Percentiles rank a stretch among this genome's conserved stretches.
phyloP scores from a whole-genome alignment of 2,329 filamentous ascomycete genomes.

The Hymenoscyphus infarciens region DNA sequence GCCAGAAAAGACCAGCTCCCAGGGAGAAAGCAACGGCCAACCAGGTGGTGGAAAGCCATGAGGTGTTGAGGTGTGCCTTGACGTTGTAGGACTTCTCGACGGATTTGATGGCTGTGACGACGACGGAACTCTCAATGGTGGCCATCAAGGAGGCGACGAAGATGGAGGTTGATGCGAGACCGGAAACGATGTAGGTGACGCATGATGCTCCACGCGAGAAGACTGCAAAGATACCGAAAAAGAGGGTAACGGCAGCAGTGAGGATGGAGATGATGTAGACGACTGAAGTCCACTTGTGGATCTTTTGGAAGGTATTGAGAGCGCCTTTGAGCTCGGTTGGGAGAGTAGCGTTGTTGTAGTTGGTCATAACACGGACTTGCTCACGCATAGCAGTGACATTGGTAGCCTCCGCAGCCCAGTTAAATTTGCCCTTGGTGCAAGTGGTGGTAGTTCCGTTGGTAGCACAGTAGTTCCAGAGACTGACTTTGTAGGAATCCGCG shows the following conservation, averaged over 20 bases:
- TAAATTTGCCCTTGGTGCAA: constrained; percentile 68
- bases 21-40: constrained; percentile 74
- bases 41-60: constrained; percentile 73
- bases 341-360: constrained; percentile 50
- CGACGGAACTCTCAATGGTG: constrained; percentile 68
- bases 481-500: constrained; percentile 74
- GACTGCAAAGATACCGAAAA: constrained; percentile 77
- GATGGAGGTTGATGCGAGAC: constrained; percentile 52
- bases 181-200: constrained; percentile 72
- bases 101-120: constrained; percentile 65
- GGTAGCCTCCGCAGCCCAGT: constrained; percentile 74
- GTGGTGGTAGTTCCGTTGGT: constrained; percentile 47
- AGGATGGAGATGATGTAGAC: constrained; percentile 73
- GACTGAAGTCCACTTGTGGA: constrained; percentile 79
- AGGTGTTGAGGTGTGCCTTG: constrained; percentile 59
- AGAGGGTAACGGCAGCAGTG: constrained; percentile 65
- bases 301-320: constrained; percentile 68
- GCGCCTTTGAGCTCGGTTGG: constrained; percentile 64
- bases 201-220: constrained; percentile 81
- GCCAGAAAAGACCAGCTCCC: constrained; percentile 81
- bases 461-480: constrained; percentile 84
- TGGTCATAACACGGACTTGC: constrained; percentile 41
- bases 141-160: constrained; percentile 67
- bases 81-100: constrained; percentile 71
- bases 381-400: constrained; percentile 60